These are phyloP conservation scores for Suillus plorans DNA, from an alignment of 768 basidiomycete species.

Conservation along the genomic window DNA sequence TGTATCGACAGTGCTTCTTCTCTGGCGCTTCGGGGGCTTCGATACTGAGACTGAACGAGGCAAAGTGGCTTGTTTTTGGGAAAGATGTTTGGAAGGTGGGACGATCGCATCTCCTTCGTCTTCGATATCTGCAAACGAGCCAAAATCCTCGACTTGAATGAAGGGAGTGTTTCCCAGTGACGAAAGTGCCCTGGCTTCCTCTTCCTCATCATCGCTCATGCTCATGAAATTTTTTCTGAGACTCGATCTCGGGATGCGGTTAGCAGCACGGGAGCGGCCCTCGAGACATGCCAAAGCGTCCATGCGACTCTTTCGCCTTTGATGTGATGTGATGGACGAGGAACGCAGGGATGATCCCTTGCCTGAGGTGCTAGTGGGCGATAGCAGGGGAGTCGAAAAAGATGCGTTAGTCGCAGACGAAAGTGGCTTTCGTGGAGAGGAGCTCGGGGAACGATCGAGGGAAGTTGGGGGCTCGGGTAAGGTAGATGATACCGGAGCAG, in stretches of 20 bases:
- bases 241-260: slow-evolving; percentile 19
- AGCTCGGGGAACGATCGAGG: background rate
- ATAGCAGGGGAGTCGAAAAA: slow-evolving; percentile 18
- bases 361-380: slow-evolving; percentile 15
- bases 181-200: slow-evolving; percentile 23
- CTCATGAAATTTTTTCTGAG: slow-evolving; percentile 58
- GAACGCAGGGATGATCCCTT: slow-evolving; percentile 21
- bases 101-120: slow-evolving; percentile 29
- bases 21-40: slow-evolving; percentile 24
- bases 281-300: slow-evolving; percentile 67
- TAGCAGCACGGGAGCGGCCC: slow-evolving; percentile 39
- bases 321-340: slow-evolving; percentile 45
- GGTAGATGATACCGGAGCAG: slow-evolving; percentile 47
- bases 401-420: slow-evolving; percentile 18
- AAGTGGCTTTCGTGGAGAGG: background rate
- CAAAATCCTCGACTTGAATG: slow-evolving; percentile 21
- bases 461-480: slow-evolving; percentile 39
- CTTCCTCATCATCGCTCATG: slow-evolving; percentile 65
- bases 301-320: slow-evolving; percentile 48
- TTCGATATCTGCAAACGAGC: slow-evolving; percentile 31
- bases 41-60: slow-evolving; percentile 12
- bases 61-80: slow-evolving; percentile 12
- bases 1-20: slow-evolving; percentile 44
- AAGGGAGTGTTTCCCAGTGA: slow-evolving; percentile 12
- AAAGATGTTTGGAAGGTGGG: slow-evolving; percentile 13